Percentiles rank a stretch among this genome's conserved stretches.
These are phyloP conservation scores for Hypoxylon sp. DNA, from an alignment of 2,329 filamentous ascomycete genomes.

Conservation along the genomic window DNA sequence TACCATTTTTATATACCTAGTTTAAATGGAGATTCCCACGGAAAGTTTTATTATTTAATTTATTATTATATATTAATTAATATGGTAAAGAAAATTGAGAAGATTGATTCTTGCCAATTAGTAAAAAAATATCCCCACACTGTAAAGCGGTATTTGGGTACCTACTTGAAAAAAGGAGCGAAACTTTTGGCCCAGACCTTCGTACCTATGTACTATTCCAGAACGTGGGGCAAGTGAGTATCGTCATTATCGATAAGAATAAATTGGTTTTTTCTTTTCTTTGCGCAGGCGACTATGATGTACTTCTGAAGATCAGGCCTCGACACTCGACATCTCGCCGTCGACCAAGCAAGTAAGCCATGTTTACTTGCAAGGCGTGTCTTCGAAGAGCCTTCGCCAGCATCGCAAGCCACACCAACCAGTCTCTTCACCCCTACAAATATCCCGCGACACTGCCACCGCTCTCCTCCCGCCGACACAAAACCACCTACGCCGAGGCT, in stretches of 20 bases:
- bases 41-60: too few relatives aligned
- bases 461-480: constrained; percentile 18
- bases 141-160: too few relatives aligned
- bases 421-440: constrained; percentile 24
- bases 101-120: too few relatives aligned
- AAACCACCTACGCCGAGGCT: constrained; percentile 32
- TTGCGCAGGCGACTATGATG: too few relatives aligned
- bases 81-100: too few relatives aligned
- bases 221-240: too few relatives aligned
- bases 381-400: constrained; percentile 40
- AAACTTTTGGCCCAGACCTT: too few relatives aligned
- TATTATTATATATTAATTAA: too few relatives aligned
- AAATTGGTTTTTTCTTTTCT: background rate
- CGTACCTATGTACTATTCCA: too few relatives aligned
- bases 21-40: too few relatives aligned
- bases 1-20: too few relatives aligned
- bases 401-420: constrained; percentile 30
- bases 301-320: constrained; percentile 8
- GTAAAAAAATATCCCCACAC: too few relatives aligned
- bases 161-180: background rate
- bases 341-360: constrained; percentile 33
- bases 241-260: constrained; percentile 16
- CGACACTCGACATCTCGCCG: background rate
- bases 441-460: constrained; percentile 12
- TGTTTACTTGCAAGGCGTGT: constrained; percentile 53